Evolutionary conservation across 2,329 filamentous ascomycete species (phyloP), one percentile per base, ranked within the genome.

Genomic region (Mycocentrospora acerina): DNA sequence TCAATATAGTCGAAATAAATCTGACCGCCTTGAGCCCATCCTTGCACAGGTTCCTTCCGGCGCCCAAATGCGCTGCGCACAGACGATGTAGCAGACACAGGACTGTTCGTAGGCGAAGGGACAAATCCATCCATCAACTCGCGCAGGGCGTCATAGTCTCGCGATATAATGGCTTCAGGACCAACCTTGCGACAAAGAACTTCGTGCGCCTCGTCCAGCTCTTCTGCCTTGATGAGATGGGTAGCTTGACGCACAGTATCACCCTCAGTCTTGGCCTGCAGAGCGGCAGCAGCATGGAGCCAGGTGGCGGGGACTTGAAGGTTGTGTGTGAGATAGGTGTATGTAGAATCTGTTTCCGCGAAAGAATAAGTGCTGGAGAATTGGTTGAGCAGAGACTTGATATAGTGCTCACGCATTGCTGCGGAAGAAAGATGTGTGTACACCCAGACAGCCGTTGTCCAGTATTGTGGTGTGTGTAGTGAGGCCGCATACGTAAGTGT

Each of bases 271-370:
- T 87, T 85, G 68, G 89, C 90, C 66, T 86, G 85, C 11, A 91
- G 75, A 10, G 90, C 90, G 60, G 90, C 88, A 13, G 93, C 88
- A 43, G 88, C 81, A 82, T 88, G 95, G 34, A 97, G 77, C 90
- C 91, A 95, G 3, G 78, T 67, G 1, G 76, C 68, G 0, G 91
- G 89, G 28, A 97, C 80, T 47, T 81, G 79, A 36, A 90, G 79
- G 22, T 80, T 81, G 29, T 77, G 71, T 0, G 78, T 78, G 15
- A 93, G 72, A 11, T 78, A 76, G 9, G 68, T 71, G 66, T 83
- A 88, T 36, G 69, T 76, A 12, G 70, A 61, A 46, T 78, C 75
- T 7, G 75, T 72, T 33, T 83, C 76, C 3, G 77, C 71, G 7
- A 83, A 79, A 8, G 69, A 68, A 35, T 94, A 81, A 13, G 77